Evolutionary conservation across 2,329 filamentous ascomycete genomes (phyloP).

Genomic region (Drechslera avenae): DNA sequence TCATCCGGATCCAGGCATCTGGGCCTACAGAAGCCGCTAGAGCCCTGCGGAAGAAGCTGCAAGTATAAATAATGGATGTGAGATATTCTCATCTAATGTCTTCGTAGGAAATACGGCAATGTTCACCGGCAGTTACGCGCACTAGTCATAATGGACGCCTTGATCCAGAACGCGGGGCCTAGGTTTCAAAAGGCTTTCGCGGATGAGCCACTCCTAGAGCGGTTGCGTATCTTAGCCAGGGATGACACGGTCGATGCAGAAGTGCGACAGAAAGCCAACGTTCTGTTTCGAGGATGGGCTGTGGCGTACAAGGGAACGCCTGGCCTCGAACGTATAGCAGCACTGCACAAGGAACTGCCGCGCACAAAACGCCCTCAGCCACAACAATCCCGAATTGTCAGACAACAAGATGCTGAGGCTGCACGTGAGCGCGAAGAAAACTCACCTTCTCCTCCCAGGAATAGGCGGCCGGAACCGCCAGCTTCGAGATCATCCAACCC

Average conservation of each 20-base stretch:
- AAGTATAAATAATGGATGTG: conserved; percentile 35
- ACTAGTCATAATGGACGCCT: conserved; percentile 84
- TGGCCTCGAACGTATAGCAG: conserved; percentile 79
- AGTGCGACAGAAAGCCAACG: conserved; percentile 86
- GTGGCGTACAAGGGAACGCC: conserved; percentile 78
- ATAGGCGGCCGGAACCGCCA: conserved; percentile 33
- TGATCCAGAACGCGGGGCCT: conserved; percentile 91
- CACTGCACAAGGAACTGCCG: conserved; percentile 73
- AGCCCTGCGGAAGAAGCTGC: conserved; percentile 94
- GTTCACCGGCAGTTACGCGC: conserved; percentile 90
- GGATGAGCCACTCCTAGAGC: conserved; percentile 89
- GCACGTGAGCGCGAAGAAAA: conserved; percentile 67
- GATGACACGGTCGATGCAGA: conserved; percentile 82
- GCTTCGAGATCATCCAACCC: conserved; percentile 38
- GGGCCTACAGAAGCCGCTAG: conserved; percentile 89
- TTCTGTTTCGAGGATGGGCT: conserved; percentile 87
- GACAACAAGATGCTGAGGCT: conserved; percentile 77
- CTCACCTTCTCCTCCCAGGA: conserved; percentile 37
- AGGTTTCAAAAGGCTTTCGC: conserved; percentile 86
- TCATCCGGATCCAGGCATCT: conserved; percentile 84
- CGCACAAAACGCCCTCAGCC: conserved; percentile 65
- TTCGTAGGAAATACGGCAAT: conserved; percentile 81
- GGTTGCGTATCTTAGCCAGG: conserved; percentile 83
- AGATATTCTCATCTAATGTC: conserved; percentile 18
- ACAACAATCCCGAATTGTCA: conserved; percentile 80